phyloP scores from a whole-genome alignment of 129 eudicot species.

The Ambrosia trifida region DNA sequence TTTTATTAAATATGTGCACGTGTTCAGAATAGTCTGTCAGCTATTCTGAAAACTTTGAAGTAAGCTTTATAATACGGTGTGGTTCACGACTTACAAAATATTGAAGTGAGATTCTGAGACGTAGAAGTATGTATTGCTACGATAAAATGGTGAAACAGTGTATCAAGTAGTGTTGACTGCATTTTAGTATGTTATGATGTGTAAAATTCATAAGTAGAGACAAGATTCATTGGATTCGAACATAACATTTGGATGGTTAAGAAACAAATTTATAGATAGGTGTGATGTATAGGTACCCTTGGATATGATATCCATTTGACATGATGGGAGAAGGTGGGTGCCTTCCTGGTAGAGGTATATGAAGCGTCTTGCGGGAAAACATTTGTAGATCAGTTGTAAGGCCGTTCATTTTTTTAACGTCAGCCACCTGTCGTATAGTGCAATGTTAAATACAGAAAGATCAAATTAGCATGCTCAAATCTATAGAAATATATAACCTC shows the following conservation, averaged over 20 bases:
- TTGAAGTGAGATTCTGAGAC: not conserved
- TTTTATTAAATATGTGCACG: not conserved
- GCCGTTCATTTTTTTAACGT: slow-evolving; percentile 76
- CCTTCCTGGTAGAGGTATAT: slow-evolving; percentile 90
- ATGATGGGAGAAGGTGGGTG: slow-evolving; percentile 83
- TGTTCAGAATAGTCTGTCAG: not conserved
- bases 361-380: slow-evolving; percentile 87
- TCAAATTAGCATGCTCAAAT: not conserved
- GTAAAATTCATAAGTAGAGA: not conserved
- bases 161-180: no score
- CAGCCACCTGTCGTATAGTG: slow-evolving; percentile 70
- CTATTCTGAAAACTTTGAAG: not conserved
- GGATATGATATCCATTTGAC: slow-evolving; percentile 51
- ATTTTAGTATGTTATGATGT: slow-evolving; percentile 6
- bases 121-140: not conserved
- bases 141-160: slow-evolving; percentile 6
- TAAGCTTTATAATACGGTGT: not conserved
- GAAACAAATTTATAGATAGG: slow-evolving; percentile 1
- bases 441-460: slow-evolving; percentile 17
- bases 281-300: slow-evolving; percentile 45
- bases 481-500: not conserved
- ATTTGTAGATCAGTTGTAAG: slow-evolving; percentile 86
- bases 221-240: slow-evolving; percentile 9
- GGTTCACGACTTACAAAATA: slow-evolving; percentile 1
- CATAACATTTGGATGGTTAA: not conserved